Evolutionary conservation across 768 basidiomycete species (phyloP).

Genomic region (Rhizopogon vesiculosus): DNA sequence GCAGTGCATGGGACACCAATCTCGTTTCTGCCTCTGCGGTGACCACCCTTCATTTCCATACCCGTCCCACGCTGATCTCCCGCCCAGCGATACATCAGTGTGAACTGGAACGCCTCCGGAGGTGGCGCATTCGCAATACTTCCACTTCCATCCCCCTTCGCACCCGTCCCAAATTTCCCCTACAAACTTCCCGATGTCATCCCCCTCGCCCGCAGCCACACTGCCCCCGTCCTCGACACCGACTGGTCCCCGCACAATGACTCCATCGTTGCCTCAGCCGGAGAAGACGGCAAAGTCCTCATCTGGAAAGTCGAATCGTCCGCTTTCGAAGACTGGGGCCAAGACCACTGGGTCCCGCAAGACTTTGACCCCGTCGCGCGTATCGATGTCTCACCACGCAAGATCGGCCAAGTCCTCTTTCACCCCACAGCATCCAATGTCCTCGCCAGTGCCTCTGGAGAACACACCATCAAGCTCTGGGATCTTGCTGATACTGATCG

Average conservation of each 20-base stretch:
- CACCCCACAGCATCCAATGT: slow-evolving; percentile 89
- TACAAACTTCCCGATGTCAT: slow-evolving; percentile 88
- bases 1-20: slow-evolving; percentile 96
- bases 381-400: slow-evolving; percentile 76
- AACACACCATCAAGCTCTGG: slow-evolving; percentile 88
- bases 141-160: slow-evolving; percentile 75
- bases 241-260: slow-evolving; percentile 97
- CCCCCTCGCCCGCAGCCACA: slow-evolving; percentile 86
- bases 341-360: slow-evolving; percentile 73
- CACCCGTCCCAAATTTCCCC: slow-evolving; percentile 47
- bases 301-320: slow-evolving; percentile 79
- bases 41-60: slow-evolving; percentile 22
- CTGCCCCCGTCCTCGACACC: slow-evolving; percentile 86
- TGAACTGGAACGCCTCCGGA: slow-evolving; percentile 93
- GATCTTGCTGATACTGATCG: slow-evolving; percentile 76
- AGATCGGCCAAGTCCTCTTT: slow-evolving; percentile 92
- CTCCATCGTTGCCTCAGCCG: slow-evolving; percentile 82
- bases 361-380: slow-evolving; percentile 86
- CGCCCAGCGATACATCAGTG: slow-evolving; percentile 71
- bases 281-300: slow-evolving; percentile 91
- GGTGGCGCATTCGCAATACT: slow-evolving; percentile 95
- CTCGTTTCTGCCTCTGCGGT: slow-evolving; percentile 82
- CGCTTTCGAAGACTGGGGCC: slow-evolving; percentile 80
- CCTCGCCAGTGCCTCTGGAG: slow-evolving; percentile 75
- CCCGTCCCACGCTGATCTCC: slow-evolving; percentile 1